Evolutionary conservation across 2,329 filamentous ascomycete genomes (phyloP).

Genomic region (Penicillium sp.): DNA sequence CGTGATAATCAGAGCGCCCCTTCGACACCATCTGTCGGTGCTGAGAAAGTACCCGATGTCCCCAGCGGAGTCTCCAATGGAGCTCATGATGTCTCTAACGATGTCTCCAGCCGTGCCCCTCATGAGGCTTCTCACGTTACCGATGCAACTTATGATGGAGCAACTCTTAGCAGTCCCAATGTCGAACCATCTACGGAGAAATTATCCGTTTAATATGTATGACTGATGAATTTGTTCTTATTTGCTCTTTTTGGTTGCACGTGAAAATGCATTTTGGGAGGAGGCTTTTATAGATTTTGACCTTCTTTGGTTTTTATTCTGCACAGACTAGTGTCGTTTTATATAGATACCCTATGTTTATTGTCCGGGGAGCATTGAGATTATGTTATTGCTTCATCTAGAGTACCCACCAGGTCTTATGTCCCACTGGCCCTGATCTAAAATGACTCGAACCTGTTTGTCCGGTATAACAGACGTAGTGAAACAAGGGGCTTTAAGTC

Average conservation of each 20-base stretch:
- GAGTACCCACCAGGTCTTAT: background rate
- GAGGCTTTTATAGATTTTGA: conserved; percentile 4
- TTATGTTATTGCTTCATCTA: background rate
- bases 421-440: no score
- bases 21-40: conserved; percentile 23
- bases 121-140: background rate
- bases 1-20: conserved; percentile 29
- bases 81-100: background rate
- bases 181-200: conserved; percentile 4
- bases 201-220: conserved; percentile 6
- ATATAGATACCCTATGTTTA: conserved; percentile 26
- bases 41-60: conserved; percentile 7
- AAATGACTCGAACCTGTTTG: background rate
- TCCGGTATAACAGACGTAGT: background rate
- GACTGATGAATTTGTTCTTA: conserved; percentile 13
- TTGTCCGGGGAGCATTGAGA: background rate
- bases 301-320: background rate
- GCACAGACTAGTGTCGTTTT: conserved; percentile 10
- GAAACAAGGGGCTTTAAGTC: no score
- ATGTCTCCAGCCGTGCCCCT: background rate
- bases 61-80: background rate
- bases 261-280: conserved; percentile 4
- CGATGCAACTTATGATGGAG: background rate
- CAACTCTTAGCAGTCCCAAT: background rate
- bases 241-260: conserved; percentile 9